These are phyloP conservation scores for Verticillium nubilum DNA, from an alignment of 2,329 filamentous ascomycete species.

Conservation along the genomic window DNA sequence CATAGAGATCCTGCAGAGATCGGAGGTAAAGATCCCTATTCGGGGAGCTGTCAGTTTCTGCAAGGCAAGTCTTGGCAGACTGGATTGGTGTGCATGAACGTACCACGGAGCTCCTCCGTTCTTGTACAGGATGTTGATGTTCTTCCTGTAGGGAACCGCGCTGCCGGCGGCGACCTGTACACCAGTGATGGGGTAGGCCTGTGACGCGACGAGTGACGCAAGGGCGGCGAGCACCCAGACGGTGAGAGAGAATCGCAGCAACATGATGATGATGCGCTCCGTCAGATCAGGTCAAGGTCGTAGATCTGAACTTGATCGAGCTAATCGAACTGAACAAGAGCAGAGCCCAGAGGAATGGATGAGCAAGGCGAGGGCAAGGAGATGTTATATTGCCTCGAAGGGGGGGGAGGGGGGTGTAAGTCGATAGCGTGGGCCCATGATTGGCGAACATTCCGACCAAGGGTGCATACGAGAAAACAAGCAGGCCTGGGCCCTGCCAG, in stretches of 20 bases:
- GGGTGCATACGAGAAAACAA: background rate
- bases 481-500: background rate
- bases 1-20: background rate
- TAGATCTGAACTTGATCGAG: background rate
- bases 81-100: background rate
- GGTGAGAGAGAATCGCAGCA: slow-evolving; percentile 1
- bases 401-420: background rate
- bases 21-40: slow-evolving; percentile 2
- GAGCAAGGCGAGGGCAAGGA: background rate
- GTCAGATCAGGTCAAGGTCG: background rate
- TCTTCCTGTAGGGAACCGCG: background rate
- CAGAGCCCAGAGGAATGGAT: background rate
- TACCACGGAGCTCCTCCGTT: slow-evolving; percentile 1
- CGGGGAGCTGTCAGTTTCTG: background rate
- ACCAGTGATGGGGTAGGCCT: slow-evolving; percentile 1
- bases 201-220: background rate
- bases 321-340: background rate
- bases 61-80: background rate
- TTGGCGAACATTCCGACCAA: background rate
- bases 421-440: background rate
- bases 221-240: background rate
- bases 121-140: slow-evolving; percentile 2
- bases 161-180: background rate
- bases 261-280: background rate
- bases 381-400: background rate